Evolutionary conservation across 2,329 filamentous ascomycete species (phyloP).

Genomic region (Hirsutella rhossiliensis): DNA sequence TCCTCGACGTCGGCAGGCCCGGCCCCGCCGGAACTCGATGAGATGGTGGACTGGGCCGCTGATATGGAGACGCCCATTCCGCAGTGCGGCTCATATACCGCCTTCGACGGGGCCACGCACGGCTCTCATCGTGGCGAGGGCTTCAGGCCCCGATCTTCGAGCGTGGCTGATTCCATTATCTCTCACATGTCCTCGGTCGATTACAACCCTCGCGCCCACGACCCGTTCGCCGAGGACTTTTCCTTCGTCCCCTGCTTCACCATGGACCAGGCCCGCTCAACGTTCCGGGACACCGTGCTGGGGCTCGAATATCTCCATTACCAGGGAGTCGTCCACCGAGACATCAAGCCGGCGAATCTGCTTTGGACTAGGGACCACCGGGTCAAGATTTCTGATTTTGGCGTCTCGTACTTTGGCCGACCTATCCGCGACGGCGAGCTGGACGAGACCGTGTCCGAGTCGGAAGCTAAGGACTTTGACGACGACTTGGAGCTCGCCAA

Average conservation of each 20-base stretch:
- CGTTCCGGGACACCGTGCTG: conserved; percentile 85
- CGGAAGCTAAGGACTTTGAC: conserved; percentile 76
- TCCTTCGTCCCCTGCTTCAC: conserved; percentile 92
- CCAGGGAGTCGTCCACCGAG: conserved; percentile 71
- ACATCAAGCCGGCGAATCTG: conserved; percentile 84
- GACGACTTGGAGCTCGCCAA: conserved; percentile 95
- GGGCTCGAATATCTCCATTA: conserved; percentile 90
- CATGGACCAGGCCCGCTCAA: conserved; percentile 65
- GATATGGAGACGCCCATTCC: conserved; percentile 42
- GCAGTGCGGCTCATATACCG: conserved; percentile 37
- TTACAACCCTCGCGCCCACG: conserved; percentile 43
- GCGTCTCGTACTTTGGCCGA: conserved; percentile 90
- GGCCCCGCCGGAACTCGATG: conserved; percentile 20
- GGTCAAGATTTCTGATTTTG: conserved; percentile 98
- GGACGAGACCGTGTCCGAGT: conserved; percentile 63
- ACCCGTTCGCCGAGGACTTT: conserved; percentile 72
- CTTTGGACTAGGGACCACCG: conserved; percentile 74
- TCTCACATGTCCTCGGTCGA: conserved; percentile 57
- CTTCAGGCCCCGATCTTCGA: conserved; percentile 59
- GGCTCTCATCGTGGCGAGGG: conserved; percentile 54
- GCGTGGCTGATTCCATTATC: conserved; percentile 66
- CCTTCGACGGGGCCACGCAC: conserved; percentile 68
- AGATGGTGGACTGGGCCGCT: conserved; percentile 28
- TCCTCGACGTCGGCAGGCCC: conserved; percentile 28
- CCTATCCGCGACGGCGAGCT: conserved; percentile 74